A percentile compares a stretch with the other conserved stretches of the same genome.
Conservation (phyloP, 2,329 filamentous ascomycete genomes). For the Penicillium sp. region DNA sequence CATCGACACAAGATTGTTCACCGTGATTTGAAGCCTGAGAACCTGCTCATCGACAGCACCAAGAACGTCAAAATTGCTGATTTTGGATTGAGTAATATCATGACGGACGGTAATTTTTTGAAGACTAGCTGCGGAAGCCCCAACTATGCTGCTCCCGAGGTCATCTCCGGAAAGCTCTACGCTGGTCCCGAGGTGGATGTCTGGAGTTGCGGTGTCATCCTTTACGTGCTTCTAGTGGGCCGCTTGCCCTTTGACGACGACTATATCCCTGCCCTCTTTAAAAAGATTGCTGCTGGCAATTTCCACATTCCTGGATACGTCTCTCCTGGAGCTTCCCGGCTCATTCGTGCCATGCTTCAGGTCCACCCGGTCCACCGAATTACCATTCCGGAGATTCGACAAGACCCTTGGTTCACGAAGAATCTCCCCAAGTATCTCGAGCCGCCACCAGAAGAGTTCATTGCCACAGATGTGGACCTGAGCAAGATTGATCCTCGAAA, state of each 20-base stretch:
- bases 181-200: constrained; percentile 97
- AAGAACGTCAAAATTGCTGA: constrained; percentile 99
- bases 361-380: constrained; percentile 94
- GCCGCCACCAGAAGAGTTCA: constrained; percentile 85
- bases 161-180: constrained; percentile 96
- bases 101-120: constrained; percentile 98
- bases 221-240: constrained; percentile 66
- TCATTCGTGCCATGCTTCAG: constrained; percentile 93
- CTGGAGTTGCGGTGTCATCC: constrained; percentile 67
- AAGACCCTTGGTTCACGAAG: constrained; percentile 91
- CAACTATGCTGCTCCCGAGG: constrained; percentile 96
- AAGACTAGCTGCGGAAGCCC: constrained; percentile 98
- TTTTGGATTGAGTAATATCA: constrained; percentile 98
- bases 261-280: constrained; percentile 95
- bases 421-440: constrained; percentile 85
- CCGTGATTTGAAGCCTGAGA: constrained; percentile 95
- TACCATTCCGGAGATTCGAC: constrained; percentile 88
- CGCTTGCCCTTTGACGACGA: constrained; percentile 94
- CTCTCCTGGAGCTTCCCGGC: constrained; percentile 68
- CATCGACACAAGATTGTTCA: constrained; percentile 99
- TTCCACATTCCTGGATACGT: constrained; percentile 93
- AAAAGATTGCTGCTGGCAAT: constrained; percentile 93
- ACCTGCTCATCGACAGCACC: constrained; percentile 88
- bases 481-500: constrained; percentile 83
- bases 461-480: constrained; percentile 90